phyloP scores from a whole-genome alignment of 2,329 filamentous ascomycete genomes.

The Colletotrichum siamense region DNA sequence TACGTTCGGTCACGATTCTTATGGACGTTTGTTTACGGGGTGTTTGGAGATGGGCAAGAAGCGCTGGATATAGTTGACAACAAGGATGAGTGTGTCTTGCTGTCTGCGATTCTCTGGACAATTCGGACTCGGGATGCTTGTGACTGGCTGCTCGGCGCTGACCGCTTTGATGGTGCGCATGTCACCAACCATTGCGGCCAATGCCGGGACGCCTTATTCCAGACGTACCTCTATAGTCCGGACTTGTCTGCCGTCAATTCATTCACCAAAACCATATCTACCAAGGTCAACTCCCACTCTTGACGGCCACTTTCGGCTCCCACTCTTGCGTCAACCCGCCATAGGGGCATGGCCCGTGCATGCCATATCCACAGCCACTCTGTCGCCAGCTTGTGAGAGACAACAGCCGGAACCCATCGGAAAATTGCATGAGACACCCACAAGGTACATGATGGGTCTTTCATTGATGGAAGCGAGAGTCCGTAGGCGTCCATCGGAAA shows the following conservation, averaged over 20 bases:
- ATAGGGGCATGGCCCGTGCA: background rate
- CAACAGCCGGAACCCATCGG: background rate
- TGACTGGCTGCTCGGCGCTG: background rate
- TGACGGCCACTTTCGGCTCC: background rate
- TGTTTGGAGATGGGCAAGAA: background rate
- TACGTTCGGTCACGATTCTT: conserved; percentile 2
- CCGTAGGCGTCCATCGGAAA: background rate
- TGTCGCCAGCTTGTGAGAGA: background rate
- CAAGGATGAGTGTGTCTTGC: background rate
- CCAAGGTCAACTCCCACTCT: background rate
- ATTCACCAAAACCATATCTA: background rate
- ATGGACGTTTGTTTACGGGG: background rate
- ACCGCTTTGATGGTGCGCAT: background rate
- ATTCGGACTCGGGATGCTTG: background rate
- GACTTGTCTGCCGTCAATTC: background rate
- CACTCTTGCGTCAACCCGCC: background rate
- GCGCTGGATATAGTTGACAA: background rate
- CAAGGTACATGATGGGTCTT: background rate
- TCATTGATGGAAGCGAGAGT: background rate
- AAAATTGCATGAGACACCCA: background rate
- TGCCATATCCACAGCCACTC: background rate
- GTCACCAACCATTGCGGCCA: background rate
- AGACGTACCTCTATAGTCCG: background rate
- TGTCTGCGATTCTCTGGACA: background rate
- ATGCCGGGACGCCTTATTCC: background rate